phyloP scores from a whole-genome alignment of 768 basidiomycete species.

The Boletus tomentosulus region DNA sequence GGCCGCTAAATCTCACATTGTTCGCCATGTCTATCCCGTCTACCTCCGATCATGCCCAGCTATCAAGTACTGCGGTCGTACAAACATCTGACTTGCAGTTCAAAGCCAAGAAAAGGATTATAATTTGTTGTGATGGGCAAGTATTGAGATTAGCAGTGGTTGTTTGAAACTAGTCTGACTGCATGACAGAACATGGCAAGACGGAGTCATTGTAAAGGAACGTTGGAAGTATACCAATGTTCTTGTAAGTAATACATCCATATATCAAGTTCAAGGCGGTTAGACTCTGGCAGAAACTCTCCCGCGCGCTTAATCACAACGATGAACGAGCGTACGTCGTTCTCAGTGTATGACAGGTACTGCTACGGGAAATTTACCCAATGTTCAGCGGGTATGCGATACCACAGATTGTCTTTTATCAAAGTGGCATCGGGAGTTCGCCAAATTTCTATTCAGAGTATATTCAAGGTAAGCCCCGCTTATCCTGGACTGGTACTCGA shows the following conservation, averaged over 20 bases:
- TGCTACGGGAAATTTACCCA: not conserved
- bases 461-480: slow-evolving; percentile 47
- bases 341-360: not conserved
- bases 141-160: slow-evolving; percentile 12
- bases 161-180: not conserved
- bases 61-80: not conserved
- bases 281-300: slow-evolving; percentile 41
- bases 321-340: slow-evolving; percentile 38
- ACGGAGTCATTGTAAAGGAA: slow-evolving; percentile 45
- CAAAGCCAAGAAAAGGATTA: slow-evolving; percentile 50
- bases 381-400: slow-evolving; percentile 36
- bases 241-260: slow-evolving; percentile 34
- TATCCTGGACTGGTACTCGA: not conserved
- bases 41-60: slow-evolving; percentile 1
- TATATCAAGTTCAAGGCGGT: not conserved
- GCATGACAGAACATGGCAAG: slow-evolving; percentile 63
- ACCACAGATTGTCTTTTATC: slow-evolving; percentile 62
- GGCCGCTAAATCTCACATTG: not conserved
- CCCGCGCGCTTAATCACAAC: slow-evolving; percentile 48
- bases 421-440: slow-evolving; percentile 57
- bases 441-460: slow-evolving; percentile 54
- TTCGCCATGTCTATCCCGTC: slow-evolving; percentile 11
- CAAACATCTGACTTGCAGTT: not conserved
- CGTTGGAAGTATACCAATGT: slow-evolving; percentile 54
- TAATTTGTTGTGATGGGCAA: slow-evolving; percentile 76